Evolutionary conservation across 805 yeast species (phyloP), one percentile per base, ranked within the genome.

Genomic region (Torulaspora maleeae): DNA sequence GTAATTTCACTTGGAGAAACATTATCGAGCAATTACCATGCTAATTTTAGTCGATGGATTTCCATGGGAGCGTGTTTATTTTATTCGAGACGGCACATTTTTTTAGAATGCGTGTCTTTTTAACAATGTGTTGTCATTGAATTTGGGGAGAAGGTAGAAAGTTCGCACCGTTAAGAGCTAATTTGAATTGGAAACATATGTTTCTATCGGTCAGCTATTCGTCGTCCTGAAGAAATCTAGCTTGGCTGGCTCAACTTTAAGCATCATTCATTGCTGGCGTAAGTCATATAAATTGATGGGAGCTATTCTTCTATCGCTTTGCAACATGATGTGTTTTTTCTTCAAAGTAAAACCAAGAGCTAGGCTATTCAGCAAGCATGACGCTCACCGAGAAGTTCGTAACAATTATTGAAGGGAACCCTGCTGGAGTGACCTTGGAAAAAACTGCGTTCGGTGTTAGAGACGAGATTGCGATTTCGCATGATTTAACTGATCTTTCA

Each of bases 401-500:
- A 52, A 48, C 56, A 10, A 42, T 47, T 12, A 46, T 49, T n/a
- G 50, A 45, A 32, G 35, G 32, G 20, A 27, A n/a, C 4, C 12
- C 43, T 5, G 22, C 33, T 8, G 30, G 10, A 17, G 34, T 29
- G 17, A 16, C 34, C 13, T 17, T 32, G 25, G 39, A 46, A 11
- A 33, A 27, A 15, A 20, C 38, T 6, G 13, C 12, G 39, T 38
- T 38, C 22, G 37, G 29, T 32, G 22, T 37, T 20, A 44, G 27
- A n/a, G 41, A 39, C 13, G 61, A 58, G n/a, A 47, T 44, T 28
- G 47, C 43, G 12, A 54, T 59, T 27, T 47, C 53, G 1, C 62
- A 60, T 43, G 48, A 50, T 15, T 27, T 35, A 5, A 44, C 46
- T 13, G 57, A 64, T 39, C 25, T 53, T 19, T 72, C 75, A 1